These are phyloP conservation scores for Pyrenophora teres DNA, from an alignment of 2,329 filamentous ascomycete species.

Conservation along the genomic window DNA sequence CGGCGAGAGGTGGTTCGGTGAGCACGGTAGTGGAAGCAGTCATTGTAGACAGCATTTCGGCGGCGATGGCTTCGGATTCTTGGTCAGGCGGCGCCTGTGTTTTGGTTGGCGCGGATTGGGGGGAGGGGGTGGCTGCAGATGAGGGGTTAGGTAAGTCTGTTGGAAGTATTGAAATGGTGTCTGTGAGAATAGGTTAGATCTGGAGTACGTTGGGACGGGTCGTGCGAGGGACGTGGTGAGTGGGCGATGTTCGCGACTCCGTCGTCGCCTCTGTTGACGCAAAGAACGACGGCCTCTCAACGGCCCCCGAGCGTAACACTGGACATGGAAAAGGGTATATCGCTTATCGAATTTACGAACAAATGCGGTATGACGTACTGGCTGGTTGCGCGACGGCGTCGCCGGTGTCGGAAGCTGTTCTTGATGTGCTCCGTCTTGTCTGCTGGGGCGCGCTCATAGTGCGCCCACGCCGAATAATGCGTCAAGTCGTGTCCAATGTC, in stretches of 20 bases:
- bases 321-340: neutral
- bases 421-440: conserved; percentile 45
- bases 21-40: conserved; percentile 27
- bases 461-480: conserved; percentile 40
- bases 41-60: conserved; percentile 33
- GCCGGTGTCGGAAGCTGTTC: conserved; percentile 35
- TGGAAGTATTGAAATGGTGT: conserved; percentile 18
- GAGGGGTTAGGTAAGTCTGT: conserved; percentile 25
- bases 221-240: conserved; percentile 4
- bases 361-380: conserved; percentile 26
- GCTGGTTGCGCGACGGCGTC: conserved; percentile 22
- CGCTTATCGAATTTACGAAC: neutral
- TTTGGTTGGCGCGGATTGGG: conserved; percentile 23
- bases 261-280: conserved; percentile 24
- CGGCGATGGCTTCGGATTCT: conserved; percentile 17
- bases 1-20: conserved; percentile 19
- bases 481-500: conserved; percentile 36
- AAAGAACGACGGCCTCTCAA: conserved; percentile 16
- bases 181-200: conserved; percentile 17
- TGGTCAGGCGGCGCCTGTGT: conserved; percentile 17
- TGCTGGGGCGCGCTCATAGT: conserved; percentile 48
- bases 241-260: conserved; percentile 16
- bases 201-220: neutral
- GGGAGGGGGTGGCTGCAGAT: conserved; percentile 55
- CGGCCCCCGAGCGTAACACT: neutral